These are phyloP conservation scores for Nissolia schottii DNA, from an alignment of 306 rosid genomes.

Conservation along the genomic window DNA sequence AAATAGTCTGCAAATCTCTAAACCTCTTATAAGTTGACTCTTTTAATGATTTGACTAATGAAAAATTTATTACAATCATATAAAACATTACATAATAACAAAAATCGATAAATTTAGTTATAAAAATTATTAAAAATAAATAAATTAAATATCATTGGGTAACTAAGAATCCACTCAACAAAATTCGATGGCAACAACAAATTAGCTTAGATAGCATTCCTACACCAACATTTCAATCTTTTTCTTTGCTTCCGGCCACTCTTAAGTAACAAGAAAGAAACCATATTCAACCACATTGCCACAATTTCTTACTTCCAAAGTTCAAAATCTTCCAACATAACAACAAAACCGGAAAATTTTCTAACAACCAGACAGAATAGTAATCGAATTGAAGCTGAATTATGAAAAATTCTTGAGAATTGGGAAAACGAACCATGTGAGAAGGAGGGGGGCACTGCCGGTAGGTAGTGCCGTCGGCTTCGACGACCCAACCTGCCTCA, in stretches of 20 bases:
- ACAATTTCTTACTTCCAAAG: neutral
- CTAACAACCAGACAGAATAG: neutral
- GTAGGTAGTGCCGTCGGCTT: slow-evolving; percentile 82
- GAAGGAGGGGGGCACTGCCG: slow-evolving; percentile 64
- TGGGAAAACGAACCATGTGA: slow-evolving; percentile 25
- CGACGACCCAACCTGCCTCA: slow-evolving; percentile 96
- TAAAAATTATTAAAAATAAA: no score
- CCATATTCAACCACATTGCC: neutral
- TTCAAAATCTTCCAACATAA: neutral
- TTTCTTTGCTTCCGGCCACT: neutral
- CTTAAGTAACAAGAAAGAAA: neutral
- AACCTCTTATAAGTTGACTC: no score
- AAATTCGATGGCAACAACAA: no score
- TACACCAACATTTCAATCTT: neutral
- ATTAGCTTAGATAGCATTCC: neutral
- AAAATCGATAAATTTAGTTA: no score
- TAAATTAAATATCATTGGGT: no score
- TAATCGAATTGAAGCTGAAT: slow-evolving; percentile 4
- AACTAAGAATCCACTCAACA: no score
- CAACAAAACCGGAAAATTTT: neutral
- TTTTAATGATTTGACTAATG: no score
- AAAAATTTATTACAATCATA: no score
- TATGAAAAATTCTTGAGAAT: neutral
- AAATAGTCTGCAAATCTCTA: no score
- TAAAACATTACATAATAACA: no score